phyloP scores from a whole-genome alignment of 192 early-diverging fungal species.

The Coemansia pectinata region DNA sequence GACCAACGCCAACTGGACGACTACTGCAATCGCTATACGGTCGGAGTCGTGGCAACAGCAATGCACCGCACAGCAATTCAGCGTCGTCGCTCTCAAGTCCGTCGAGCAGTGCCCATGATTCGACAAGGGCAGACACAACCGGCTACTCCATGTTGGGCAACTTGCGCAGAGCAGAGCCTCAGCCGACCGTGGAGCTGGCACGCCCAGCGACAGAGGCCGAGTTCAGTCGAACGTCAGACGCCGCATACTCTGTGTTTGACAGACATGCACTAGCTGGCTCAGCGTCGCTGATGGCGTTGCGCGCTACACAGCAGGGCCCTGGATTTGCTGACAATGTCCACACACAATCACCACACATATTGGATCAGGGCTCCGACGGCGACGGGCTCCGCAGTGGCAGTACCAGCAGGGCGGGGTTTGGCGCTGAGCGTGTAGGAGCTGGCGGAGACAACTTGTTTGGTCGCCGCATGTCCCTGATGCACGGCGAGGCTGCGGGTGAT shows the following conservation, averaged over 20 bases:
- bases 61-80: constrained; percentile 8
- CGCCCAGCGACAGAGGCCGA: constrained; percentile 49
- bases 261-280: constrained; percentile 17
- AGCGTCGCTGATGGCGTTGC: constrained; percentile 41
- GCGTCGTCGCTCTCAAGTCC: background rate
- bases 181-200: constrained; percentile 43
- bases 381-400: background rate
- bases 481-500: background rate
- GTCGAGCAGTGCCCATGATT: constrained; percentile 15
- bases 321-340: constrained; percentile 1
- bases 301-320: constrained; percentile 34
- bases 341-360: background rate
- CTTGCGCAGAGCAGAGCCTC: constrained; percentile 21
- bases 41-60: constrained; percentile 17
- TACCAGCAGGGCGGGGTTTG: background rate
- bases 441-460: constrained; percentile 1
- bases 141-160: constrained; percentile 31
- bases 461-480: background rate
- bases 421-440: background rate
- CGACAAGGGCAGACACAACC: constrained; percentile 6
- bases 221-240: constrained; percentile 32
- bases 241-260: constrained; percentile 15
- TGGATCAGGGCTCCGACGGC: background rate
- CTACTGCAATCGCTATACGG: constrained; percentile 43
- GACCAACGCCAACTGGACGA: constrained; percentile 24